Conservation (phyloP, 2,329 filamentous ascomycete species). For the Alternaria sp. region DNA sequence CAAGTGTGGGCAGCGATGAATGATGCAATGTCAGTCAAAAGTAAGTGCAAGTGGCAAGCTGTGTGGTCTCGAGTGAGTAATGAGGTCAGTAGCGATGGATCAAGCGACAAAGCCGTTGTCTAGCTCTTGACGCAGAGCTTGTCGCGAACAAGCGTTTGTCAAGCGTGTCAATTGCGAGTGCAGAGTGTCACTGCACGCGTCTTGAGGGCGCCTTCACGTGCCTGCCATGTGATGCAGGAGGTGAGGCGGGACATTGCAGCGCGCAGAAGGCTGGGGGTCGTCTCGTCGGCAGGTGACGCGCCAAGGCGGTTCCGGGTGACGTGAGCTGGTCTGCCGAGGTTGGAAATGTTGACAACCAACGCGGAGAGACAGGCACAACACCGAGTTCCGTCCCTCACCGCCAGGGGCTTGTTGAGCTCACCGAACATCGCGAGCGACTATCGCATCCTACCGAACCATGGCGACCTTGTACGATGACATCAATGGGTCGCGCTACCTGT, state of each 20-base stretch:
- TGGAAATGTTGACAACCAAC: conserved; percentile 28
- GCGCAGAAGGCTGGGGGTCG: neutral
- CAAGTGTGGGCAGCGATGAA: neutral
- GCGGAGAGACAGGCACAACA: conserved; percentile 22
- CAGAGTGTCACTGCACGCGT: neutral
- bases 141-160: conserved; percentile 16
- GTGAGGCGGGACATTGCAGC: conserved; percentile 8
- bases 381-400: conserved; percentile 19
- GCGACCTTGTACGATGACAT: conserved; percentile 61
- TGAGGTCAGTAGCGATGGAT: conserved; percentile 27
- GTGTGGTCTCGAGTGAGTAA: conserved; percentile 15
- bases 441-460: conserved; percentile 34
- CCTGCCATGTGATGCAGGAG: neutral
- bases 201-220: conserved; percentile 3
- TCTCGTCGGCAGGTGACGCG: conserved; percentile 18
- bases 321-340: conserved; percentile 26
- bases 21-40: conserved; percentile 1
- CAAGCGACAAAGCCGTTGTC: conserved; percentile 17
- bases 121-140: conserved; percentile 16
- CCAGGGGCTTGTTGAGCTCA: conserved; percentile 19
- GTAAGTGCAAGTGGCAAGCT: conserved; percentile 15
- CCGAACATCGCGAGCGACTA: neutral
- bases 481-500: conserved; percentile 66
- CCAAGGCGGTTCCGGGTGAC: conserved; percentile 24
- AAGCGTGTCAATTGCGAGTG: conserved; percentile 9